A percentile compares a stretch with the other conserved stretches of the same genome.
Evolutionary conservation across 306 rosid species (phyloP).

Genomic region (Quercus parvula): DNA sequence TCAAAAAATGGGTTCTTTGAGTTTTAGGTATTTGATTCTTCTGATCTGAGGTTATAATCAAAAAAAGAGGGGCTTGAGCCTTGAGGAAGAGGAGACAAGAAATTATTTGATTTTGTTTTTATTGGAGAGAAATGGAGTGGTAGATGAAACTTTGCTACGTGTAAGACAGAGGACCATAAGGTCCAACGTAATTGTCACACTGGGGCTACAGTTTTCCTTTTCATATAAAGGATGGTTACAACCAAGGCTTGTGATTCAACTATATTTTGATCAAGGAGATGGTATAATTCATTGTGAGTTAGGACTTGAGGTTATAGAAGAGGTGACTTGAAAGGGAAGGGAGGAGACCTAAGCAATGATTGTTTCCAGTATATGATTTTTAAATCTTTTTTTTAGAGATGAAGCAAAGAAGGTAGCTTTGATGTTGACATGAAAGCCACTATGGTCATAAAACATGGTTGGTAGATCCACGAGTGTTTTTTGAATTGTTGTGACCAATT

Average conservation of each 20-base stretch:
- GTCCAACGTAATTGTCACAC: not conserved
- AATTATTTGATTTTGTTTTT: not conserved
- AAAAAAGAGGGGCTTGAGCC: not conserved
- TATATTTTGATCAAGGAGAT: no score
- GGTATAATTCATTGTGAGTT: no score
- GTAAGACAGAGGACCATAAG: not conserved
- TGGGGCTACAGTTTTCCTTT: no score
- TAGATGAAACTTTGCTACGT: not conserved
- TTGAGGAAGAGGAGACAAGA: not conserved
- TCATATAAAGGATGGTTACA: not conserved
- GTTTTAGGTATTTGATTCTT: not conserved
- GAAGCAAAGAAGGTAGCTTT: slow-evolving; percentile 18
- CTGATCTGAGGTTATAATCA: not conserved
- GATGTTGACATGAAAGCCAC: not conserved
- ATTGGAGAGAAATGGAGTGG: not conserved
- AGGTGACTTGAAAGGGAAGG: not conserved
- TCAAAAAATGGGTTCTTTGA: not conserved
- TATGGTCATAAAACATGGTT: slow-evolving; percentile 2
- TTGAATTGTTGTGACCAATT: not conserved
- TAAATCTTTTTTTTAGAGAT: not conserved
- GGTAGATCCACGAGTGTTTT: slow-evolving; percentile 19
- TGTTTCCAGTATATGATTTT: not conserved
- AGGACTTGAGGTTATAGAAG: no score
- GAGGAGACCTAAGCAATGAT: not conserved
- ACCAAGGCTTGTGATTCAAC: not conserved